Base-by-base conservation (phyloP, 208 protist genomes). In the Trypanosoma melophagium region DNA sequence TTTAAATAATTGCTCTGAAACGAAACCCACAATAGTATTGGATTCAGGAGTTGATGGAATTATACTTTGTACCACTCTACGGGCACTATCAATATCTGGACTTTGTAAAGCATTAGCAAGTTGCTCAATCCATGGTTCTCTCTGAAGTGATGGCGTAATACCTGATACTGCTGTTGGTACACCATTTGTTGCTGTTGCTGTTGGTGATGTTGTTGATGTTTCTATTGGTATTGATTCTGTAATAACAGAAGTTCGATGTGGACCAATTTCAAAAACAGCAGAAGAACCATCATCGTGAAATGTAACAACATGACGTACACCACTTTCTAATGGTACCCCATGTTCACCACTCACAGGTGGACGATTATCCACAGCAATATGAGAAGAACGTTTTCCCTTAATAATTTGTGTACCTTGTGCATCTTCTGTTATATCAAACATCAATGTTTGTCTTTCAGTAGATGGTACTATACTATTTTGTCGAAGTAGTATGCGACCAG, bases 391-490 rank as follows among this genome's bases (percentile, higher is more conserved):
- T 35, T 44, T 53, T 40, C 60, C 60, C n/a, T 24, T 55, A 44
- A 73, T 51, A 24, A 53, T 47, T 28, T 45, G 58, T 24, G 14
- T 38, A 7, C 53, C 60, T 16, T 22, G 19, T 16, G 44, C 28
- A 61, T 66, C 52, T 38, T 66, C 51, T 55, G 60, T 21, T 47
- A 73, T 53, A 38, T 59, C 53, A 28, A 66, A 55, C 1, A 14
- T 49, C 17, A 66, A 53, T 7, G 84, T 25, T 14, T 71, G 64
- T 0, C 68, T 12, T 66, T 86, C 72, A 19, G 81, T 71, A 3
- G 78, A 21, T n/a, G 84, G 83, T 7, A 94, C 60, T 60, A 81
- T 62, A 44, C 76, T 72, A 19, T 52, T 76, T 66, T 94, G 88
- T n/a, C 82, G 78, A 44, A 85, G 62, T 58, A 87, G 41, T 0